Conservation (phyloP, 768 basidiomycete species). For the Pleurotus pulmonarius region DNA sequence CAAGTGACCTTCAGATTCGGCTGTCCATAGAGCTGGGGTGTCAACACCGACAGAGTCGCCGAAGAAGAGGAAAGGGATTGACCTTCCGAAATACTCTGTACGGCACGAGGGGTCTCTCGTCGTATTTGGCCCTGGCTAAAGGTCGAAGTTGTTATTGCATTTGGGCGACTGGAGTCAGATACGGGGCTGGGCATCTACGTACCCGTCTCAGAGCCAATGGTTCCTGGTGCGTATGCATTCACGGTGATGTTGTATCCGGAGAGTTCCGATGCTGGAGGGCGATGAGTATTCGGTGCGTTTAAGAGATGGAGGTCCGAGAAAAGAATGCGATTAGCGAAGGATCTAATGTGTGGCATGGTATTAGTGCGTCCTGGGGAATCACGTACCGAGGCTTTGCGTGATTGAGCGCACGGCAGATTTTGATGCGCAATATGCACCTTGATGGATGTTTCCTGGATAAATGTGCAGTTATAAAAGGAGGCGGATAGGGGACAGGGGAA, state of each 20-base stretch:
- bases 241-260: slow-evolving; percentile 31
- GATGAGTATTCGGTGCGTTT: no score
- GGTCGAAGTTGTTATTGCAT: background rate
- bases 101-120: background rate
- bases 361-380: no score
- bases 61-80: background rate
- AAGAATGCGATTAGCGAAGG: no score
- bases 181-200: background rate
- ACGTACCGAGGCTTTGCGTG: slow-evolving; percentile 31
- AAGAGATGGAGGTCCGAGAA: no score
- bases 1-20: slow-evolving; percentile 18
- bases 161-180: background rate
- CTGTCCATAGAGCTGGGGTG: background rate
- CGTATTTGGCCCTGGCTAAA: background rate
- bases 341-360: no score
- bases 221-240: slow-evolving; percentile 36
- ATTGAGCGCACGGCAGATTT: slow-evolving; percentile 36
- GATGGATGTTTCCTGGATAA: slow-evolving; percentile 5
- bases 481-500: background rate
- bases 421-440: slow-evolving; percentile 25
- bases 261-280: slow-evolving; percentile 22
- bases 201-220: slow-evolving; percentile 29
- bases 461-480: background rate
- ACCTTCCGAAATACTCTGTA: background rate
- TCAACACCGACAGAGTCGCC: background rate